Base-by-base conservation (phyloP, 306 rosid species). In the Medicago arabica region DNA sequence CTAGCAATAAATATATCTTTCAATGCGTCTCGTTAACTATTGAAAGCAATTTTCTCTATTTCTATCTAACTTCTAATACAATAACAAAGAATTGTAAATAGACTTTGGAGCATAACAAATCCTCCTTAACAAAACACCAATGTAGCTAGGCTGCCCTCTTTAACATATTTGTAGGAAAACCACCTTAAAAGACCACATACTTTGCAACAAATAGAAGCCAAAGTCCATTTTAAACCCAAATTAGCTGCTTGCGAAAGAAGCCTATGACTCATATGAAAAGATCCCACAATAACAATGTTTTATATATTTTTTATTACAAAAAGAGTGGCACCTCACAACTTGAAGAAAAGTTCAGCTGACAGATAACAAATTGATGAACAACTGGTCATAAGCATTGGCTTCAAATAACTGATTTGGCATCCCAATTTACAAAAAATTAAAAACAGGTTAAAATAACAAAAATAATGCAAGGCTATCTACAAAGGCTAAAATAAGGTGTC, bases 1-100 rank as follows among this genome's bases (percentile, higher is more conserved):
- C 61, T 57, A 50, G 47, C 68, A 59, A 51, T 71, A 15, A 65
- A 64, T 58, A 83, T 55, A 62, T 17, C 36, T 43, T 70, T 72
- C 12, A 28, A 8, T 59, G 62, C 86, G 60, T 73, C 61, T 57
- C 38, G 28, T 7, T 68, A 36, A 75, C 67, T 68, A 53, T 58
- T n/a, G 34, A 74, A 68, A 59, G 66, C 41, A 25, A 38, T 8
- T 69, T 62, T 34, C 50, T 54, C 18, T 57, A 49, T 58, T 73
- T 47, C 38, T 40, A 68, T 47, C 38, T 40, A 68, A 18, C 63
- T 66, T 47, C 46, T 40, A 68, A 18, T 57, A 23, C 16, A 79
- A 65, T 44, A 41, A 51, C 15, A 53, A 39, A 62, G 72, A 67
- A 59, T 58, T 34, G 51, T 8, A 19, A 59, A 8, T 15, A 70